Evolutionary conservation across 2,329 filamentous ascomycete species (phyloP).

Genomic region (Graphilbum fragrans): DNA sequence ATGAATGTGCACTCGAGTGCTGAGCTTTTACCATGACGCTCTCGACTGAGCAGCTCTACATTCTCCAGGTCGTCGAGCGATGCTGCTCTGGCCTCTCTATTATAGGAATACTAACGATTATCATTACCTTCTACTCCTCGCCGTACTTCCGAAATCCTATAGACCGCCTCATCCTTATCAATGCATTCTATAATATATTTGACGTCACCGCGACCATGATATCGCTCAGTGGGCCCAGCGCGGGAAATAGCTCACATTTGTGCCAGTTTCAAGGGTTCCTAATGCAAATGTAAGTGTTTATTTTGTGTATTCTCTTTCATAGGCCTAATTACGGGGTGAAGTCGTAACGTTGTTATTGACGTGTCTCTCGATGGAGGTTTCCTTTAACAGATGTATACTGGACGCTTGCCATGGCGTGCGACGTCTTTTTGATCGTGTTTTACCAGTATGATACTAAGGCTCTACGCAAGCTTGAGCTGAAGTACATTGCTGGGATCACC

Average conservation of each 20-base stretch:
- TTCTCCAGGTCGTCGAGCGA: constrained; percentile 18
- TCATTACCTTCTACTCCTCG: constrained; percentile 18
- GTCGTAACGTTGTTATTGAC: neutral
- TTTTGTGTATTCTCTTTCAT: too few relatives aligned
- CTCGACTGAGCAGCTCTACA: constrained; percentile 14
- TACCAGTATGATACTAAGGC: constrained; percentile 19
- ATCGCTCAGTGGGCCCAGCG: constrained; percentile 21
- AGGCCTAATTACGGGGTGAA: too few relatives aligned
- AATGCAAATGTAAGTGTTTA: constrained; percentile 20
- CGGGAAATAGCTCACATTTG: constrained; percentile 18
- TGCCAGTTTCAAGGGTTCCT: constrained; percentile 25
- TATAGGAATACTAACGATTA: constrained; percentile 21
- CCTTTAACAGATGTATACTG: constrained; percentile 23
- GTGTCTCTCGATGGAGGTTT: constrained; percentile 15
- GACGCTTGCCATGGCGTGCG: constrained; percentile 23
- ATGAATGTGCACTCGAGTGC: too few relatives aligned
- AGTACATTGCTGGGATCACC: constrained; percentile 18
- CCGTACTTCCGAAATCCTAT: constrained; percentile 23
- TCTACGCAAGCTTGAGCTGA: constrained; percentile 19
- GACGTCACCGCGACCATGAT: constrained; percentile 26
- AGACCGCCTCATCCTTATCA: constrained; percentile 24
- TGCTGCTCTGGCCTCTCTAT: constrained; percentile 19
- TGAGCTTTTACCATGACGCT: constrained; percentile 12
- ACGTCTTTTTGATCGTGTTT: constrained; percentile 23
- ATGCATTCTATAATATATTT: constrained; percentile 22